These are phyloP conservation scores for Plantago ovata DNA, from an alignment of 257 asterid species.

Conservation along the genomic window DNA sequence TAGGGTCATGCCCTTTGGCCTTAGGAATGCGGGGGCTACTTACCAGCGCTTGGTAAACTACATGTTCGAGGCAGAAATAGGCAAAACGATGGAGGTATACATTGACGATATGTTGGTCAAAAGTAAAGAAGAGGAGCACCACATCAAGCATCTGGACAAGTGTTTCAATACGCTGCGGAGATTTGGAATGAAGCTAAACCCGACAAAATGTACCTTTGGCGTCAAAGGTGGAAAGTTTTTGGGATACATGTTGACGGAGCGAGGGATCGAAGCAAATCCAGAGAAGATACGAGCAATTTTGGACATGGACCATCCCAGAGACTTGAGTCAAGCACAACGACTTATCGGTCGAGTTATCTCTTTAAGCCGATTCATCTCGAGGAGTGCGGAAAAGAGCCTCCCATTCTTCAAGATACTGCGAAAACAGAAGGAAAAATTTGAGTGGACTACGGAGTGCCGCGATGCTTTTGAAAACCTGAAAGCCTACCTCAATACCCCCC, in stretches of 20 bases:
- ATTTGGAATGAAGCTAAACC: too few relatives aligned
- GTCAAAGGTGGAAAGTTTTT: too few relatives aligned
- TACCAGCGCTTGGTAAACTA: neutral
- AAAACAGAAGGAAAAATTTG: neutral
- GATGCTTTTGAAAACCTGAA: neutral
- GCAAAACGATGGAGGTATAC: constrained; percentile 1
- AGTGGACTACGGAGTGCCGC: neutral
- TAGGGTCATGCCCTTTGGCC: neutral
- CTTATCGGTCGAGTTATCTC: neutral
- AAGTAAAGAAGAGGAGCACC: too few relatives aligned
- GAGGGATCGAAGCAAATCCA: neutral
- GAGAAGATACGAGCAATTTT: too few relatives aligned
- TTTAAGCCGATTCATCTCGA: neutral
- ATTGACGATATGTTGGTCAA: neutral
- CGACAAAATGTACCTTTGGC: too few relatives aligned
- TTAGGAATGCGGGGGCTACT: neutral
- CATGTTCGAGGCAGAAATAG: neutral
- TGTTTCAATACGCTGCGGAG: too few relatives aligned
- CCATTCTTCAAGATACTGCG: neutral
- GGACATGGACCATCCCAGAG: too few relatives aligned
- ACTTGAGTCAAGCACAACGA: too few relatives aligned
- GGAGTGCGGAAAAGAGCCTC: neutral
- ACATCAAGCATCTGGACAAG: too few relatives aligned
- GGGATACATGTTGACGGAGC: too few relatives aligned
- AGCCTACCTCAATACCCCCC: neutral